A percentile compares a stretch with the other conserved stretches of the same genome.
These are phyloP conservation scores for Cryptococcus floricola DNA, from an alignment of 1,284 basidiomycete species.

Conservation along the genomic window DNA sequence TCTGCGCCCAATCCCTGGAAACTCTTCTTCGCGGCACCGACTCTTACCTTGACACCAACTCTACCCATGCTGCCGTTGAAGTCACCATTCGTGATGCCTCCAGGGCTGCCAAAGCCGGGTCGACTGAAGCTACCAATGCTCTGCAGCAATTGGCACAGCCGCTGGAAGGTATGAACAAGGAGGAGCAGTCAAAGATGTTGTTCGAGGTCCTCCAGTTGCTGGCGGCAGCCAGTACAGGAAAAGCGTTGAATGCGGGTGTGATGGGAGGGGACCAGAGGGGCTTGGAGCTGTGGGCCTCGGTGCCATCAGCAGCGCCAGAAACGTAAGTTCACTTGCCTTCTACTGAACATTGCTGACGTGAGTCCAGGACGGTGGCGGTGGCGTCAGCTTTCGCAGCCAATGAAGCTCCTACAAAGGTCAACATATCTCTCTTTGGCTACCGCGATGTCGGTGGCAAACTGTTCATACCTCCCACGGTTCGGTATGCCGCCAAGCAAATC, in stretches of 20 bases:
- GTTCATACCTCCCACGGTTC: slow-evolving; percentile 88
- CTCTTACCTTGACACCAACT: slow-evolving; percentile 34
- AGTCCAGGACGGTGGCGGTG: slow-evolving; percentile 25
- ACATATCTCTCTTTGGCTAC: slow-evolving; percentile 87
- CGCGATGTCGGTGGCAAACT: slow-evolving; percentile 78
- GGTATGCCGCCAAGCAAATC: slow-evolving; percentile 60
- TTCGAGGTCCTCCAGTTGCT: slow-evolving; percentile 44
- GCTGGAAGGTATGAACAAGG: slow-evolving; percentile 30
- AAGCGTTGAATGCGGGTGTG: slow-evolving; percentile 10
- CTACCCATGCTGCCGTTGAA: slow-evolving; percentile 35
- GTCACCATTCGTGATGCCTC: slow-evolving; percentile 45
- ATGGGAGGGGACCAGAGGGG: slow-evolving; percentile 13
- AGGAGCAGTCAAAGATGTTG: slow-evolving; percentile 38
- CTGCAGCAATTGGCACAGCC: slow-evolving; percentile 37
- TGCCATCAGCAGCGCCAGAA: slow-evolving; percentile 28
- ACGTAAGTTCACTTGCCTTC: slow-evolving; percentile 19
- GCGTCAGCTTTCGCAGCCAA: slow-evolving; percentile 78
- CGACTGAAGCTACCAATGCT: slow-evolving; percentile 37
- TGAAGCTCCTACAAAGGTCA: slow-evolving; percentile 73
- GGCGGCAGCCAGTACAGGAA: slow-evolving; percentile 36
- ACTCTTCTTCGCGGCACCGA: slow-evolving; percentile 37
- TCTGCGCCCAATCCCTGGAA: slow-evolving; percentile 43
- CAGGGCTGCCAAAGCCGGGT: slow-evolving; percentile 38
- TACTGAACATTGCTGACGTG: not conserved
- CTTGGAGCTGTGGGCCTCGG: slow-evolving; percentile 35